Evolutionary conservation across 352 stramenopile genomes (phyloP), one percentile per base, ranked within the genome.

Genomic region (Aphanomyces cochlioides): DNA sequence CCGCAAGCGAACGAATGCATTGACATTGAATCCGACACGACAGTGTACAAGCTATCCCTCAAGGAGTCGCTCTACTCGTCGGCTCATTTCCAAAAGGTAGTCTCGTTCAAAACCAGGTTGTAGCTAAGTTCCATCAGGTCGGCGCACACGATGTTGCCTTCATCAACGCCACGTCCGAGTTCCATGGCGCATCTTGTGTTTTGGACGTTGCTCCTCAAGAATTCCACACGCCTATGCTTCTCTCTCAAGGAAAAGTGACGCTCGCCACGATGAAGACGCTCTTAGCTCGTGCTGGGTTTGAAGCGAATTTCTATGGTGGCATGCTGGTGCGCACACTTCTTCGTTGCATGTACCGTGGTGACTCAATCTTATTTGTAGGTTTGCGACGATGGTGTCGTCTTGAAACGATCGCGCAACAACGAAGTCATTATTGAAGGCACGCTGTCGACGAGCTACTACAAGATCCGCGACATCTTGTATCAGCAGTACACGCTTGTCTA

Each of bases 1-100:
- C 88, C 88, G 6, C 87, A 91, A 50, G 78, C 89, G 4, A 92
- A 93, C 80, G 88, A 96, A 59, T 95, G 87, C 72, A 93, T 96
- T 68, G 88, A 96, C 71, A 96, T 96, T 56, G 88, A 96, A 67
- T 95, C 87, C 34, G 88, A 94, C 72, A 96, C 88, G 64, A 96
- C 92, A 41, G 86, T 96, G 59, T 95, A 92, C 83, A 96, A 96
- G 71, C 75, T 96, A 13, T 83, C 86, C 3, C 77, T 96, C 54
- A 95, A 93, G 64, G 88, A 96, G 50, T 89, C 87, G 50, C 70
- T 96, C 28, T 96, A 96, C 72, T 92, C 87, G 5, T 89, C 87
- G 15, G 80, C 83, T 0, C 75, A 89, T 4, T 96, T 96, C 75
- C 83, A 84, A 39, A 94, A 95, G 77, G 87, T 92, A 65, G 28